A percentile compares a stretch with the other conserved stretches of the same genome.
phyloP scores from a whole-genome alignment of 108 stramenopile genomes.

The Mediolabrus comicus region DNA sequence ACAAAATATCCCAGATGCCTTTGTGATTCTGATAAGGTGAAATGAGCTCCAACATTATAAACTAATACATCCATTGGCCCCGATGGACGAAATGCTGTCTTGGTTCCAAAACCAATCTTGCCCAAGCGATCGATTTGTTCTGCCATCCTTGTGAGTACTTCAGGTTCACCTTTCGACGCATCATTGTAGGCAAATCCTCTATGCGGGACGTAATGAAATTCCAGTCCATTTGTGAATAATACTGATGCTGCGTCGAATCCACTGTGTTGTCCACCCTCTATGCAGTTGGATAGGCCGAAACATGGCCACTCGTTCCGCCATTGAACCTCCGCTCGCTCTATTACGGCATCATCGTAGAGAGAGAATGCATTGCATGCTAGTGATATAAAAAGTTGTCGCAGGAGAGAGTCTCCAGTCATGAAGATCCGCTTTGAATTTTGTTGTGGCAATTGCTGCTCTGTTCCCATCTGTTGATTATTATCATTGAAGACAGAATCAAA shows the following conservation, averaged over 20 bases:
- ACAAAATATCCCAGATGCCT: slow-evolving; percentile 1
- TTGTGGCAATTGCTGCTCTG: too few relatives aligned
- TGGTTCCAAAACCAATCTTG: slow-evolving; percentile 18
- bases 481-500: not conserved
- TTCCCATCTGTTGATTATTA: too few relatives aligned
- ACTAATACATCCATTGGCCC: slow-evolving; percentile 20
- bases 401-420: slow-evolving; percentile 27
- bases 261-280: slow-evolving; percentile 3
- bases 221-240: slow-evolving; percentile 1
- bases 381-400: slow-evolving; percentile 21
- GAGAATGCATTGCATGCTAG: slow-evolving; percentile 28
- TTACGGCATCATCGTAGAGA: not conserved
- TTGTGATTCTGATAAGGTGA: not conserved
- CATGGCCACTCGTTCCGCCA: slow-evolving; percentile 18
- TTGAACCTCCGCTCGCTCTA: slow-evolving; percentile 2
- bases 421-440: slow-evolving; percentile 10
- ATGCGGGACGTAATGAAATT: slow-evolving; percentile 28
- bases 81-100: slow-evolving; percentile 3
- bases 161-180: not conserved
- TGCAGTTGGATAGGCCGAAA: not conserved
- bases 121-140: not conserved
- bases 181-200: not conserved
- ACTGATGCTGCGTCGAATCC: slow-evolving; percentile 31
- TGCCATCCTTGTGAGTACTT: slow-evolving; percentile 2
- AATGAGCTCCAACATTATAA: slow-evolving; percentile 22